A percentile compares a stretch with the other conserved stretches of the same genome.
These are phyloP conservation scores for Stagonosporopsis tanaceti DNA, from an alignment of 2,329 filamentous ascomycete species.

Conservation along the genomic window DNA sequence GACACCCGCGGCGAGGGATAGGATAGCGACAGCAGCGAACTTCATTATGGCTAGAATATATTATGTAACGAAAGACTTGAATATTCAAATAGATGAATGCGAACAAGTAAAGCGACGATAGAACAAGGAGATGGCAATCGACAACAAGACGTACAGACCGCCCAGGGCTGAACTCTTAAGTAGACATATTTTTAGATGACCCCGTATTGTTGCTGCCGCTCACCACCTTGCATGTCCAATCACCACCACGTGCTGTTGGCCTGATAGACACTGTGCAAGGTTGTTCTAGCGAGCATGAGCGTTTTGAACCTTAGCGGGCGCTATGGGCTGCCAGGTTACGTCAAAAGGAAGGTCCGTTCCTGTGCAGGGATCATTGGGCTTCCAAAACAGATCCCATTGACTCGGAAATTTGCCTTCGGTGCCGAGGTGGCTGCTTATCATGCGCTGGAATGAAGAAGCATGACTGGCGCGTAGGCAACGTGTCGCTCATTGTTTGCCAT, in stretches of 20 bases:
- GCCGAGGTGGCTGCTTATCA: constrained; percentile 7
- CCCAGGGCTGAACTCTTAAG: constrained; percentile 18
- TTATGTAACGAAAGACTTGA: constrained; percentile 14
- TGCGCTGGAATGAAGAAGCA: constrained; percentile 13
- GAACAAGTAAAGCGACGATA: neutral
- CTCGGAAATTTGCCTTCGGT: constrained; percentile 16
- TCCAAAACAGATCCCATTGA: constrained; percentile 8
- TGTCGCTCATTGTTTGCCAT: neutral
- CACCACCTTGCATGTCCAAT: constrained; percentile 24
- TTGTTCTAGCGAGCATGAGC: constrained; percentile 11
- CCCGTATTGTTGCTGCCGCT: constrained; percentile 25
- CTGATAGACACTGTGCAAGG: constrained; percentile 12
- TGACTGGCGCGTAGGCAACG: constrained; percentile 5
- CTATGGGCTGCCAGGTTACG: constrained; percentile 25
- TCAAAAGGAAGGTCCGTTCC: constrained; percentile 21
- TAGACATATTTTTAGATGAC: constrained; percentile 20
- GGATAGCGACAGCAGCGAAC: constrained; percentile 31
- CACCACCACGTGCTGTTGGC: constrained; percentile 18
- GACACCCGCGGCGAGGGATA: constrained; percentile 37
- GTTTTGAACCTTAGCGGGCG: constrained; percentile 24
- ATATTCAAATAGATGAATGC: constrained; percentile 6
- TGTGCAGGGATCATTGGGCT: constrained; percentile 23
- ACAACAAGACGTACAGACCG: neutral
- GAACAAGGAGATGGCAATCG: constrained; percentile 3
- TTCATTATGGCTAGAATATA: constrained; percentile 42